These are phyloP conservation scores for Hemerocallis citrina DNA, from an alignment of 106 monocot species.

Conservation along the genomic window DNA sequence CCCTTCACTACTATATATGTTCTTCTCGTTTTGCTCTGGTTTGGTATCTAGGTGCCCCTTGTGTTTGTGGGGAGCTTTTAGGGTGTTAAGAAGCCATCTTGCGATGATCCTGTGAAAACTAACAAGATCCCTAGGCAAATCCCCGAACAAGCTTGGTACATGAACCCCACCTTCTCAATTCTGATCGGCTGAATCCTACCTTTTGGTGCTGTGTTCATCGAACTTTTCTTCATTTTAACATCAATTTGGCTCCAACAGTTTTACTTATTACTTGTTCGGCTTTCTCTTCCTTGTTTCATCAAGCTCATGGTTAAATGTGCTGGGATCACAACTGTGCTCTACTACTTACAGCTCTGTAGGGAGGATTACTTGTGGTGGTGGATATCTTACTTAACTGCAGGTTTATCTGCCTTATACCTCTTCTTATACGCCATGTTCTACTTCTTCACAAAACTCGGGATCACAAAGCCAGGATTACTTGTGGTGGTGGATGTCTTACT, in stretches of 20 bases:
- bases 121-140: conserved; percentile 97
- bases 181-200: conserved; percentile 93
- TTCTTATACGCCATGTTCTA: conserved; percentile 94
- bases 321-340: conserved; percentile 93
- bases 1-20: conserved; percentile 97
- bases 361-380: conserved; percentile 99
- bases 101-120: conserved; percentile 89
- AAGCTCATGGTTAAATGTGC: conserved; percentile 87
- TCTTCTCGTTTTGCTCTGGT: conserved; percentile 80
- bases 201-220: conserved; percentile 94
- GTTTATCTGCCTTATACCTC: conserved; percentile 88
- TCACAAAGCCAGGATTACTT: conserved; percentile 75
- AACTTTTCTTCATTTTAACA: conserved; percentile 94
- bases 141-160: conserved; percentile 95
- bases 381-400: conserved; percentile 86
- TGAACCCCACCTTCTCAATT: conserved; percentile 86
- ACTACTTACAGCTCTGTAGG: conserved; percentile 98
- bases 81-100: conserved; percentile 75
- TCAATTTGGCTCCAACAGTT: conserved; percentile 99
- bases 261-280: conserved; percentile 95
- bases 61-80: conserved; percentile 75
- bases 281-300: conserved; percentile 72
- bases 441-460: conserved; percentile 95
- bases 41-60: conserved; percentile 89
- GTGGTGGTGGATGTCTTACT: too few relatives aligned